Evolutionary conservation across 257 asterid species (phyloP), one percentile per base, ranked within the genome.

Genomic region (Solanum dulcamara): DNA sequence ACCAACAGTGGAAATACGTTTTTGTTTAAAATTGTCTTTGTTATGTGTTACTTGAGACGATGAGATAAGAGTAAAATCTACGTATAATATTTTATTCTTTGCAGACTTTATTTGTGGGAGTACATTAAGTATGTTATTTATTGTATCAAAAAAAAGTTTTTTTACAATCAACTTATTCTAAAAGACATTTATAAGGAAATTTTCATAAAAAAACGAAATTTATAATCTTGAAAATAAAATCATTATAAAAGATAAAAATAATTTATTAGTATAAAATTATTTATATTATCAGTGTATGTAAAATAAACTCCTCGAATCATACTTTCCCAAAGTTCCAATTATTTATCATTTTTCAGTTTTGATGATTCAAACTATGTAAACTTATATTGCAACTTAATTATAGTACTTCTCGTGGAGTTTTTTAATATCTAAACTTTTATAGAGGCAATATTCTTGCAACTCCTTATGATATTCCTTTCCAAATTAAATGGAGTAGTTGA

Each of bases 1-100:
- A n/a, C 30, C 7, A 2, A 0, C 30, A 2, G 30, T 60, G 35
- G 20, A 26, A 30, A 26, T 62, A 4, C 17, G 2, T 60, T 60
- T 60, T 62, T 62, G 10, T 62, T 26, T 62, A 6, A 28, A 62
- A 62, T 11, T 62, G 20, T 24, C 11, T 62, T 62, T 2, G 0
- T 62, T 62, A 2, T 26, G 32, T 28, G 22, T 26, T 62, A 62
- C 2, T 62, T 62, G 71, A 62, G 37, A 12, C 0, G 20, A 26
- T 1, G 2, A 57, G 2, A 0, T 57, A 57, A 8, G 3, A 18
- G 13, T 57, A 0, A 8, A 9, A 12, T 57, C 4, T 57, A 0
- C 2, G 3, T 57, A 57, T 2, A n/a, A 57, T 2, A n/a, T 9
- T 22, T 1, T 59, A 24, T 24, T 59, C 1, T 60, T 60, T 60